phyloP scores from a whole-genome alignment of 129 eudicot species.

The Saposhnikovia divaricata region DNA sequence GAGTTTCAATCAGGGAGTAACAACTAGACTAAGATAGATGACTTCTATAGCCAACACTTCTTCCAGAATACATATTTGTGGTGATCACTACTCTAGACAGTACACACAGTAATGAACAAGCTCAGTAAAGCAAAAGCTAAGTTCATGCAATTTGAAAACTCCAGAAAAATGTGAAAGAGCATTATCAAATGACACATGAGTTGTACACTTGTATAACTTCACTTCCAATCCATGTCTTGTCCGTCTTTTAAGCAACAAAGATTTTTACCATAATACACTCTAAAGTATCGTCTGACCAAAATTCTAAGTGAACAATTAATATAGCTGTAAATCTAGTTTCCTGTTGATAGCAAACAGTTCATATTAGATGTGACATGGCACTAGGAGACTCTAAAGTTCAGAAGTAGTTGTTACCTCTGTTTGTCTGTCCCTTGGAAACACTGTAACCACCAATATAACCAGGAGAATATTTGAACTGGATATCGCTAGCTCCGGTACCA shows the following conservation, averaged over 20 bases:
- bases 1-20: no score
- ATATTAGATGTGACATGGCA: not conserved
- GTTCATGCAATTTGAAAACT: no score
- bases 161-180: no score
- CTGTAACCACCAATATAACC: constrained; percentile 53
- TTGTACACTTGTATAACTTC: no score
- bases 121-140: no score
- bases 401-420: constrained; percentile 37
- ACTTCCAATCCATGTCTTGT: not conserved
- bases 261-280: not conserved
- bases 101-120: no score
- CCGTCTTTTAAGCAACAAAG: not conserved
- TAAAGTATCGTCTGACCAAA: not conserved
- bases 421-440: constrained; percentile 42
- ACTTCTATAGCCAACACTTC: no score
- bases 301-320: not conserved
- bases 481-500: constrained; percentile 38
- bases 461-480: constrained; percentile 33
- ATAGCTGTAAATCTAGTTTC: no score
- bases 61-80: no score
- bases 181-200: no score
- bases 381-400: not conserved
- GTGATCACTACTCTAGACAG: no score
- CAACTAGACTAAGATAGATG: no score
- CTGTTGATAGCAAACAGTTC: not conserved